phyloP scores from a whole-genome alignment of 148 eudicot genomes.

The Salicornia ramosissima region DNA sequence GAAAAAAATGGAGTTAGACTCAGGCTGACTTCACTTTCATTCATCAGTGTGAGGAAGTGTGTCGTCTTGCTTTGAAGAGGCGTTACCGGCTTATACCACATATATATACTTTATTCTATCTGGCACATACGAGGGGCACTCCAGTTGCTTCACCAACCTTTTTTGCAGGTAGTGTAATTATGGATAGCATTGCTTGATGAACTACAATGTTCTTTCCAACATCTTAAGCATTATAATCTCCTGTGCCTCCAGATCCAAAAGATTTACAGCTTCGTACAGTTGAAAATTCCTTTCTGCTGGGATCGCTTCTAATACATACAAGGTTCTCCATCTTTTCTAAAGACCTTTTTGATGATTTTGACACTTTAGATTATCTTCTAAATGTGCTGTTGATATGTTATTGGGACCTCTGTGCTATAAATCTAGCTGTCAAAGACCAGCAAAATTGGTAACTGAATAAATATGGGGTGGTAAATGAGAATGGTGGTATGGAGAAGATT shows the following conservation, averaged over 20 bases:
- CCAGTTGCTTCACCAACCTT: conserved; percentile 91
- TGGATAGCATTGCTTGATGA: neutral
- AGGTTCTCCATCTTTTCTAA: conserved; percentile 47
- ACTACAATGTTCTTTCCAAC: conserved; percentile 1
- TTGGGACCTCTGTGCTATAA: neutral
- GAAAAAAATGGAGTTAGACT: neutral
- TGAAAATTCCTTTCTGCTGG: conserved; percentile 82
- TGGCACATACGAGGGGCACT: conserved; percentile 86
- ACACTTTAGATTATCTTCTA: neutral
- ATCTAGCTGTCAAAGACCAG: neutral
- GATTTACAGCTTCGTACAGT: conserved; percentile 57
- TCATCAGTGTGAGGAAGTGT: conserved; percentile 90
- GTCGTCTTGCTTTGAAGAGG: conserved; percentile 85
- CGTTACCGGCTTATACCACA: conserved; percentile 91
- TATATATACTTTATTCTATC: conserved; percentile 85
- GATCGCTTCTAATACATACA: conserved; percentile 76
- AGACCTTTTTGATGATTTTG: neutral
- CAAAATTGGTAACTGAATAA: too few species aligned
- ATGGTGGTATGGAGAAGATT: too few species aligned
- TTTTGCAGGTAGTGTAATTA: conserved; percentile 57
- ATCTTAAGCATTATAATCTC: conserved; percentile 2
- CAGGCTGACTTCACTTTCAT: conserved; percentile 16
- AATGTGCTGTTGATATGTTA: neutral
- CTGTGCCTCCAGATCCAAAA: conserved; percentile 62
- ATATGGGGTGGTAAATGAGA: too few species aligned